Percentiles rank a stretch among this genome's conserved stretches.
phyloP scores from a whole-genome alignment of 176 grass and related monocot species.

The Aegilops tauschii region DNA sequence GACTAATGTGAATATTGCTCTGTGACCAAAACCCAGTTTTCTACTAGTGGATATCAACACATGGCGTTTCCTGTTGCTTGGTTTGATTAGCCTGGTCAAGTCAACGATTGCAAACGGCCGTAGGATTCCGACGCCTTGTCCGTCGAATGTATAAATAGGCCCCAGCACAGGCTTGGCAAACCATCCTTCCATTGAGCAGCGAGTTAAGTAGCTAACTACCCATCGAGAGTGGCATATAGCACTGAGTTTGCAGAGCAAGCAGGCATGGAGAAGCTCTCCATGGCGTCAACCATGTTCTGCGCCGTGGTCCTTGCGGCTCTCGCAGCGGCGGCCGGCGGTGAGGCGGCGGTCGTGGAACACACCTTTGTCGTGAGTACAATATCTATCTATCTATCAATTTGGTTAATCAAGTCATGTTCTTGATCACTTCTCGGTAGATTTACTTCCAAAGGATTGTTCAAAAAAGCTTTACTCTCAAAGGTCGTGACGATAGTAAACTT shows the following conservation, averaged over 20 bases:
- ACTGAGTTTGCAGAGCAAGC: background rate
- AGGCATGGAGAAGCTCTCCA: slow-evolving; percentile 15
- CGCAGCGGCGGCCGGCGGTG: background rate
- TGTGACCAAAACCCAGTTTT: too few relatives aligned
- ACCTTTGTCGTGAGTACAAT: slow-evolving; percentile 14
- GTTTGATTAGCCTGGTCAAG: background rate
- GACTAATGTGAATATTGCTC: too few relatives aligned
- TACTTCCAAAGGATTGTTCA: too few relatives aligned
- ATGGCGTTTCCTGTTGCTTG: background rate
- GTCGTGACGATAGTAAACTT: too few relatives aligned
- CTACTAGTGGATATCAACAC: background rate
- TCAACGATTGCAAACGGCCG: background rate
- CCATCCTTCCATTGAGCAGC: background rate
- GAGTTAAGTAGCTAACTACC: background rate
- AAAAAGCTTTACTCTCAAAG: too few relatives aligned
- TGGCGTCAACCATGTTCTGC: background rate
- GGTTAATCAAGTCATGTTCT: background rate
- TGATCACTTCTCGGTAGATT: too few relatives aligned
- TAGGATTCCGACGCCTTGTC: background rate
- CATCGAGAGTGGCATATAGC: background rate
- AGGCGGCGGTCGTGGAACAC: slow-evolving; percentile 16
- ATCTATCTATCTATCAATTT: background rate
- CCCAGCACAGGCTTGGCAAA: background rate
- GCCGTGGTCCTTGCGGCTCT: background rate
- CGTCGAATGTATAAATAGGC: background rate